These are phyloP conservation scores for Leishmania lainsoni DNA, from an alignment of 208 protist species.

Conservation along the genomic window DNA sequence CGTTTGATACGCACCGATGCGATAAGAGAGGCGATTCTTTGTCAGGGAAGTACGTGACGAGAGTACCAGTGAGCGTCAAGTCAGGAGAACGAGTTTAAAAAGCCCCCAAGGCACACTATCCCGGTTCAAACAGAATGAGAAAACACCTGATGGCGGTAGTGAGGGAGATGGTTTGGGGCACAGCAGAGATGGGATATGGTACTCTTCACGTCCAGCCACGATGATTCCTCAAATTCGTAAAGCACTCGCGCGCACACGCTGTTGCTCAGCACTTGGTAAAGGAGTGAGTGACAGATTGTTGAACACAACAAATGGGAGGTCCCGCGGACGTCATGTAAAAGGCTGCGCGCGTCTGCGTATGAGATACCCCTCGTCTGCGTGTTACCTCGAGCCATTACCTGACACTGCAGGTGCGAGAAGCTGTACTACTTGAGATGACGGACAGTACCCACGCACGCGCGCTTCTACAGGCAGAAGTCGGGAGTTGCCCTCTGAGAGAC, in stretches of 20 bases:
- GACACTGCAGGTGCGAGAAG: background rate
- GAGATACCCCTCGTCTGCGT: background rate
- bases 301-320: background rate
- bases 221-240: background rate
- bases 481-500: background rate
- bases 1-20: background rate
- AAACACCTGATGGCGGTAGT: background rate
- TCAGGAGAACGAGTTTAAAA: background rate
- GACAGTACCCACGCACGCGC: background rate
- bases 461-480: too few relatives aligned
- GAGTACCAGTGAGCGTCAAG: background rate
- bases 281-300: background rate
- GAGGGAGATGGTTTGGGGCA: background rate
- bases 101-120: background rate
- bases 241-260: background rate
- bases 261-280: background rate
- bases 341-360: background rate
- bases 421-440: background rate
- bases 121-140: background rate
- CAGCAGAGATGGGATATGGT: background rate
- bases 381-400: background rate
- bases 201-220: background rate
- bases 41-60: background rate
- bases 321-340: background rate
- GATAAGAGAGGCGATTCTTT: background rate